phyloP scores from a whole-genome alignment of 768 basidiomycete species.

The Podaxis sp. region DNA sequence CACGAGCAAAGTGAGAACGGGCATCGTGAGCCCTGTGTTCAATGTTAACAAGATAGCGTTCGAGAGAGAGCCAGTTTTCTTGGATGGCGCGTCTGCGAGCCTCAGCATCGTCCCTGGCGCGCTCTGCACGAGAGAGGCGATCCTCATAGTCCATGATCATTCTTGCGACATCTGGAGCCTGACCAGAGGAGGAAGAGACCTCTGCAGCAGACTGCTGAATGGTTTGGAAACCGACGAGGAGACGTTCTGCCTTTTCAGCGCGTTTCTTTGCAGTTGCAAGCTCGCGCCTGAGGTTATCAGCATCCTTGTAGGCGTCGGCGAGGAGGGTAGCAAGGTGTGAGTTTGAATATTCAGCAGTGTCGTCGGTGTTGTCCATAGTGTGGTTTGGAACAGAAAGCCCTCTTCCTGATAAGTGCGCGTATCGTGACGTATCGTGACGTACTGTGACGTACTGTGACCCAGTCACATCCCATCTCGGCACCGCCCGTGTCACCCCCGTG shows the following conservation, averaged over 20 bases:
- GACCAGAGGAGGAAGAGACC: slow-evolving; percentile 12
- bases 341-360: slow-evolving; percentile 16
- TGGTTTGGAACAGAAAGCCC: not conserved
- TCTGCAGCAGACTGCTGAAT: slow-evolving; percentile 15
- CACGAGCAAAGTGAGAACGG: slow-evolving; percentile 39
- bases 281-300: slow-evolving; percentile 47
- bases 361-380: slow-evolving; percentile 1
- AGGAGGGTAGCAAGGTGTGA: slow-evolving; percentile 57
- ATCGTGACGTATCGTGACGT: not conserved
- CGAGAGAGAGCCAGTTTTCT: slow-evolving; percentile 49
- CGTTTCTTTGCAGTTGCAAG: slow-evolving; percentile 36
- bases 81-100: slow-evolving; percentile 38
- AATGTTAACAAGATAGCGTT: slow-evolving; percentile 38
- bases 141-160: slow-evolving; percentile 43
- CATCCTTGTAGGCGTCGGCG: slow-evolving; percentile 46
- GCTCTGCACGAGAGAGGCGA: slow-evolving; percentile 46
- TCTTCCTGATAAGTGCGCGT: slow-evolving; percentile 6
- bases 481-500: slow-evolving; percentile 4
- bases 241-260: slow-evolving; percentile 52
- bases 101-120: slow-evolving; percentile 51
- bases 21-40: slow-evolving; percentile 47
- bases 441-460: no score
- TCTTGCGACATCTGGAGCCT: slow-evolving; percentile 16
- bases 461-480: slow-evolving; percentile 6
- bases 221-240: slow-evolving; percentile 11